A percentile compares a stretch with the other conserved stretches of the same genome.
Evolutionary conservation across 768 basidiomycete species (phyloP).

Genomic region (Boletus patriciae): DNA sequence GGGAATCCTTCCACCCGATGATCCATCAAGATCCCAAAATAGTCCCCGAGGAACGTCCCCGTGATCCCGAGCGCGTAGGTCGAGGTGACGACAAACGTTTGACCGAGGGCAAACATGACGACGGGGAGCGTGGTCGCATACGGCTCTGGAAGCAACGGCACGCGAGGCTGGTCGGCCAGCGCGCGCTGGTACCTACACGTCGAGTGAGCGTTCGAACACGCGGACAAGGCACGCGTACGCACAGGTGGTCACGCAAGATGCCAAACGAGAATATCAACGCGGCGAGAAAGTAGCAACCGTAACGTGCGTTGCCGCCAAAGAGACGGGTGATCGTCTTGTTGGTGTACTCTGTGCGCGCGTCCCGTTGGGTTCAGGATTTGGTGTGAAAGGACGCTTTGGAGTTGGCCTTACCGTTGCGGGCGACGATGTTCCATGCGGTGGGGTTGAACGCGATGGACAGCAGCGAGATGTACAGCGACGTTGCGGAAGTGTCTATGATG

Average conservation of each 20-base stretch:
- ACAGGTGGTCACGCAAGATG: constrained; percentile 84
- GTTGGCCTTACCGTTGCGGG: constrained; percentile 72
- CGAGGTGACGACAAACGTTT: constrained; percentile 82
- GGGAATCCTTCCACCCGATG: constrained; percentile 94
- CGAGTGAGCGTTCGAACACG: neutral
- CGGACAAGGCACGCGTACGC: constrained; percentile 31
- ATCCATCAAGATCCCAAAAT: constrained; percentile 87
- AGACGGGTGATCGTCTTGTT: constrained; percentile 87
- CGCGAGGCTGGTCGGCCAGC: constrained; percentile 70
- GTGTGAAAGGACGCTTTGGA: neutral
- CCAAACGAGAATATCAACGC: constrained; percentile 82
- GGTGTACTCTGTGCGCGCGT: constrained; percentile 58
- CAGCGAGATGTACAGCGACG: constrained; percentile 66
- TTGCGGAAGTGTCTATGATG: constrained; percentile 59
- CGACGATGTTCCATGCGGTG: constrained; percentile 93
- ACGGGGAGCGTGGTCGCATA: constrained; percentile 59
- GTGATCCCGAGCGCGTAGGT: constrained; percentile 92
- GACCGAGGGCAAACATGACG: constrained; percentile 67
- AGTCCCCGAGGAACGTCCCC: constrained; percentile 86
- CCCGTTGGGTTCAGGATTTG: neutral
- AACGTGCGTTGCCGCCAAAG: constrained; percentile 68
- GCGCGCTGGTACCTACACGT: constrained; percentile 69
- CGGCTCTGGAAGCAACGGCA: constrained; percentile 64
- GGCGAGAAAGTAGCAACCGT: constrained; percentile 88
- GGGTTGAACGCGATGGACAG: constrained; percentile 86